Percentiles rank a stretch among this genome's conserved stretches.
Conservation (phyloP, 345 rosid species). For the Salix purpurea region DNA sequence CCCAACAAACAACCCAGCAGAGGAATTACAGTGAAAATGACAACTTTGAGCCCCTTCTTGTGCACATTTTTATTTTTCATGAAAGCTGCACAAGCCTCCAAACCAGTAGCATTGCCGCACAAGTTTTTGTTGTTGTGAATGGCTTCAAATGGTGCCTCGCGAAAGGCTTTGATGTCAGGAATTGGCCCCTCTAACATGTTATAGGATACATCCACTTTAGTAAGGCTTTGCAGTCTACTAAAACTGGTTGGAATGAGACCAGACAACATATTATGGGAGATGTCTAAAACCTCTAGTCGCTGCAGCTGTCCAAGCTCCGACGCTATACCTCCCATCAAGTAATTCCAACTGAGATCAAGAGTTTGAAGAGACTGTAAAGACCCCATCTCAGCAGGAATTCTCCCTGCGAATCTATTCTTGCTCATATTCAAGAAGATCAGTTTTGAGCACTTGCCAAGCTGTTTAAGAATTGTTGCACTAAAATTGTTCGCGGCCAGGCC, state of each 20-base stretch:
- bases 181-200: constrained; percentile 9
- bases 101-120: constrained; percentile 11
- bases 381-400: background rate
- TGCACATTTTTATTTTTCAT: background rate
- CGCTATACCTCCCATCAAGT: constrained; percentile 2
- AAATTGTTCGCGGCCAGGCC: too few species aligned
- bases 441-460: background rate
- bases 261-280: constrained; percentile 6
- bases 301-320: background rate
- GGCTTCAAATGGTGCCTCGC: constrained; percentile 11
- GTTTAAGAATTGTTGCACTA: background rate
- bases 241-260: constrained; percentile 7
- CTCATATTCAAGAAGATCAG: background rate
- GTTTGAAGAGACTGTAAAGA: background rate
- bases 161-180: constrained; percentile 13
- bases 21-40: background rate
- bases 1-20: background rate
- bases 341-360: constrained; percentile 20
- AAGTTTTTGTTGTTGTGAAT: constrained; percentile 5
- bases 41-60: background rate
- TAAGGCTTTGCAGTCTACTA: background rate
- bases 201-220: background rate
- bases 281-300: background rate
- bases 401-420: background rate
- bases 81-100: background rate